Evolutionary conservation across 805 yeast species (phyloP).

Genomic region (Cyberlindnera maclurae): DNA sequence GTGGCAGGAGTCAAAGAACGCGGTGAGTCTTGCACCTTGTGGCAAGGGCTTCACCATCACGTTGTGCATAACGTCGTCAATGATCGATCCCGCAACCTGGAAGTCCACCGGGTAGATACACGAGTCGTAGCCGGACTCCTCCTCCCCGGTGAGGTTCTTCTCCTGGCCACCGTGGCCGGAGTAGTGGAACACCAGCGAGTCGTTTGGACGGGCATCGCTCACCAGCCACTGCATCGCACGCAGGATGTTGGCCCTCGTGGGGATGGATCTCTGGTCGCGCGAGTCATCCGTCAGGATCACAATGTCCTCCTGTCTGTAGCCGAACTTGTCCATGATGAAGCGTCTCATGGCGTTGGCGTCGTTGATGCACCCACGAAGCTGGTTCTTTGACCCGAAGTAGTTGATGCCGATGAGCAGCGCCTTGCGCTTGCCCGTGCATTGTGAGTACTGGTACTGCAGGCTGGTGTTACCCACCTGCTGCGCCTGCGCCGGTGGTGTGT

Average conservation of each 20-base stretch:
- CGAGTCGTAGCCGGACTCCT: conserved; percentile 56
- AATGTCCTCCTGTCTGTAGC: conserved; percentile 28
- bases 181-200: conserved; percentile 62
- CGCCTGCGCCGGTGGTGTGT: conserved; percentile 14
- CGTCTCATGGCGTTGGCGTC: conserved; percentile 46
- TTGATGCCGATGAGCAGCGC: conserved; percentile 66
- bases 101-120: conserved; percentile 60
- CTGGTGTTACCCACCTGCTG: conserved; percentile 17
- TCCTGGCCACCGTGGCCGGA: conserved; percentile 74
- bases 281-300: conserved; percentile 45
- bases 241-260: conserved; percentile 57
- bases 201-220: conserved; percentile 50
- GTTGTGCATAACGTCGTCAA: conserved; percentile 60
- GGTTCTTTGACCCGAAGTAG: conserved; percentile 50
- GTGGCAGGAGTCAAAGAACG: conserved; percentile 69
- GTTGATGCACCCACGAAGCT: conserved; percentile 62
- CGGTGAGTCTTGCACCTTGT: conserved; percentile 61
- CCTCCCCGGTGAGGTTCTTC: conserved; percentile 53
- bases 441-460: conserved; percentile 38
- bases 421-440: conserved; percentile 55
- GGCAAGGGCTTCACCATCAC: conserved; percentile 55
- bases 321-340: conserved; percentile 25
- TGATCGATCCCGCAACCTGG: conserved; percentile 51
- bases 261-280: conserved; percentile 31
- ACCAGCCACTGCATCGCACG: conserved; percentile 73